Evolutionary conservation across 257 asterid species (phyloP).

Genomic region (Solanum chiquidenum): DNA sequence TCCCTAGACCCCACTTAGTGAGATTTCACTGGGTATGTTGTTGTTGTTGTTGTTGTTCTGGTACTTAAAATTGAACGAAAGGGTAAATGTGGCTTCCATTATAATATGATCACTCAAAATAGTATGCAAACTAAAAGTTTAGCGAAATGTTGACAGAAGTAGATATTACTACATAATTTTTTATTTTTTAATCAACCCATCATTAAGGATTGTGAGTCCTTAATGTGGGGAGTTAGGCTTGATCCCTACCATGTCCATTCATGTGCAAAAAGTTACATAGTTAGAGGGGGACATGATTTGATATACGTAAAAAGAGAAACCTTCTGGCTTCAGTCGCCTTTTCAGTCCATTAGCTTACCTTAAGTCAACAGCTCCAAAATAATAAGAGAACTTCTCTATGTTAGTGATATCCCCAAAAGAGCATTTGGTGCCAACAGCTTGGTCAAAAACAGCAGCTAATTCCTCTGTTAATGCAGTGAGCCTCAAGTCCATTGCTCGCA

Average conservation of each 20-base stretch:
- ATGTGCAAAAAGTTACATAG: not conserved
- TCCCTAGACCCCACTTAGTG: not conserved
- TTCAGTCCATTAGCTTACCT: conserved; percentile 35
- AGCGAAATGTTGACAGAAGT: not conserved
- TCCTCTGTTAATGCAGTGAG: conserved; percentile 58
- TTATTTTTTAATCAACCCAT: not conserved
- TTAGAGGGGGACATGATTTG: not conserved
- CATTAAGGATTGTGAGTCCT: not conserved
- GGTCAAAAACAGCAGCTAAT: conserved; percentile 49
- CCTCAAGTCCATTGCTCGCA: conserved; percentile 83
- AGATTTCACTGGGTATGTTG: not conserved
- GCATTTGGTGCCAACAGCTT: conserved; percentile 42
- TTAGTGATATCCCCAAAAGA: conserved; percentile 48
- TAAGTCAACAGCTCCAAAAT: conserved; percentile 66
- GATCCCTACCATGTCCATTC: not conserved
- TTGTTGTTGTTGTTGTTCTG: not conserved
- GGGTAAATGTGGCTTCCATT: not conserved
- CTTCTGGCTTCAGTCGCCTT: not conserved
- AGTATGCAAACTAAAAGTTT: not conserved
- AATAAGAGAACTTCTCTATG: conserved; percentile 50
- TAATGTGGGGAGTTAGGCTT: not conserved
- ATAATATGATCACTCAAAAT: not conserved
- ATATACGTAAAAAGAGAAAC: not conserved
- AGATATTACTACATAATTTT: not conserved
- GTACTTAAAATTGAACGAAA: not conserved